Conservation (phyloP, 805 yeast genomes). For the Limtongozyma cylindracea region DNA sequence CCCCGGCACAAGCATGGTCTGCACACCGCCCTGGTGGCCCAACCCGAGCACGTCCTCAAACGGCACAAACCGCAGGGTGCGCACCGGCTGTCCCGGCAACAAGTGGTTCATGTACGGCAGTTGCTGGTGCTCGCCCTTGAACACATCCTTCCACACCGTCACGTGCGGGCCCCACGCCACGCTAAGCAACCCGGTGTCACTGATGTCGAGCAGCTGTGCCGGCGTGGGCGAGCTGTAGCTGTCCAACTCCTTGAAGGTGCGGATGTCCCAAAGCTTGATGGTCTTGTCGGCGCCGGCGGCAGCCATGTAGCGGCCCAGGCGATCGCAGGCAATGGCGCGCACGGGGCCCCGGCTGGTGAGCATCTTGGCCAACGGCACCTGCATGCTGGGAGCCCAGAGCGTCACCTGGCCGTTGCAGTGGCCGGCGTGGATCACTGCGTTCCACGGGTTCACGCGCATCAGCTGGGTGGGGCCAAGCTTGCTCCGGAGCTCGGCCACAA, state of each 20-base stretch:
- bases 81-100: slow-evolving; percentile 52
- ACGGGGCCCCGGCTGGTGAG: slow-evolving; percentile 75
- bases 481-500: slow-evolving; percentile 66
- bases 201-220: slow-evolving; percentile 51
- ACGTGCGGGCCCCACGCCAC: slow-evolving; percentile 95
- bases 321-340: slow-evolving; percentile 59
- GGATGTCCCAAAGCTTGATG: slow-evolving; percentile 79
- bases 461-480: slow-evolving; percentile 77
- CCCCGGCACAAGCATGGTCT: slow-evolving; percentile 85
- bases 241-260: slow-evolving; percentile 58
- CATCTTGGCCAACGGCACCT: slow-evolving; percentile 64
- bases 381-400: slow-evolving; percentile 79
- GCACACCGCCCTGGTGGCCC: slow-evolving; percentile 57
- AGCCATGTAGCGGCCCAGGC: slow-evolving; percentile 89
- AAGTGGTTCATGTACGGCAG: slow-evolving; percentile 86
- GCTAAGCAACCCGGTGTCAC: slow-evolving; percentile 69
- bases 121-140: slow-evolving; percentile 40
- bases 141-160: slow-evolving; percentile 77
- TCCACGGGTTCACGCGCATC: slow-evolving; percentile 84
- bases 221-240: slow-evolving; percentile 62
- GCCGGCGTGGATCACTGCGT: slow-evolving; percentile 85
- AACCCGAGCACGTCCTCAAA: slow-evolving; percentile 90
- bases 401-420: slow-evolving; percentile 85
- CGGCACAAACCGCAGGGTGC: slow-evolving; percentile 56
- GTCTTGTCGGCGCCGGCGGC: slow-evolving; percentile 72